Conservation (phyloP, 306 rosid genomes). For the barrel medic (Medicago truncatula) region MtrunA17r5.0-ANR NC_053046.1:33192001-33192500, state of each 20-base stretch:
- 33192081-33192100: conserved; percentile 51
- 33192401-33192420: neutral
- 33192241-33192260: no score
- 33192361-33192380: no score
- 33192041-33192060: conserved; percentile 46
- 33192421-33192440: no score
- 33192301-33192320: conserved; percentile 37
- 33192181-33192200: conserved; percentile 3
- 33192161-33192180: neutral
- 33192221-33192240: neutral
- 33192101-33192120: conserved; percentile 53
- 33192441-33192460: no score
- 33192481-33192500: no score
- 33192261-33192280: neutral
- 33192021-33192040: conserved; percentile 59
- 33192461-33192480: neutral
- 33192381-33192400: no score
- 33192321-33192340: conserved; percentile 57
- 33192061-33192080: conserved; percentile 57
- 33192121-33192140: conserved; percentile 47
- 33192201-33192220: neutral
- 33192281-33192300: conserved; percentile 41
- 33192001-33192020: conserved; percentile 49
- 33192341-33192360: no score
- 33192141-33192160: conserved; percentile 22